Evolutionary conservation across 2,329 filamentous ascomycete genomes (phyloP), one percentile per base, ranked within the genome.

Genomic region (Zopfia rhizophila): DNA sequence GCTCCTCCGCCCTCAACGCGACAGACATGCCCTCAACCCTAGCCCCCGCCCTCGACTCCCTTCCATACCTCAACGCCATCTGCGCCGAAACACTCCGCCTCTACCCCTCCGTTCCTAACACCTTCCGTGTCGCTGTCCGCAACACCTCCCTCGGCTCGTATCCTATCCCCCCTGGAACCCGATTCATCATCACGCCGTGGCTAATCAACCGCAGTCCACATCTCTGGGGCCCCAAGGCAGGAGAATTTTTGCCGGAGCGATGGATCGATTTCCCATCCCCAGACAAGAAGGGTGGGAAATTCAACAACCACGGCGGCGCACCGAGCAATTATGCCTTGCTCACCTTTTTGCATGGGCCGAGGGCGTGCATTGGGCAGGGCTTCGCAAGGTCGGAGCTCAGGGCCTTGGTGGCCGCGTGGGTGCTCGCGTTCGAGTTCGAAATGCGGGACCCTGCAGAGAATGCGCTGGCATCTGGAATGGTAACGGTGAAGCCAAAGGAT

Each of bases 61-160:
- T 72, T 1, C 67, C 69, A 6, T 52, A 68, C 33, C 58, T 73
- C 24, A 68, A 69, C 39, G 70, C 54, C 18, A 63, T 72, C 43
- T 68, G 64, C 58, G 61, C 68, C 41, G 70, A 56, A 27, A 39
- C 42, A 11, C 38, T 52, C 3, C 51, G 90, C n/a, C 28, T 56
- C 13, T 56, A 48, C 25, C 52, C 52, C 5, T 38, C 52, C 6
- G 51, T 56, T 21, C 51, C 52, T 5, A 38, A 48, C 17, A 52
- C 52, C 17, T 25, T 45, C 36, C 52, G 52, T 33, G 37, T 31
- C 12, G 22, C 52, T 25, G 27, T 47, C 3, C 32, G 30, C 10
- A 10, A 14, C 16, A 56, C 52, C 17, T 22, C 33, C 7, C 35
- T 56, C 28, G 45, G 41, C 18, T 58, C 56, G 24, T 52, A 62